phyloP scores from a whole-genome alignment of 164 flowering plant genomes.

The Cinnamomum micranthum region DNA sequence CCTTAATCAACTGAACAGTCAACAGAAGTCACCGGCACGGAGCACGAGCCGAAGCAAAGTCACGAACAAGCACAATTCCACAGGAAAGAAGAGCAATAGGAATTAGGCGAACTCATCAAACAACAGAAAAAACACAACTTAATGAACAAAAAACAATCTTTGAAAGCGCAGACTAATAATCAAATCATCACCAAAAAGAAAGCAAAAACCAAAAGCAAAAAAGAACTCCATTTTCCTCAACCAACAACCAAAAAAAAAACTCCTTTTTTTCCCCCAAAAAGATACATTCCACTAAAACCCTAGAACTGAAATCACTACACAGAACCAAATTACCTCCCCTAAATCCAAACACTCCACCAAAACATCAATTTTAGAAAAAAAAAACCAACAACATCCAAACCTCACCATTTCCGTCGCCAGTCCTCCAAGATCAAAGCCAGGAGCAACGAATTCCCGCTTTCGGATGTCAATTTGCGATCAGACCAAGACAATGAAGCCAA shows the following conservation, averaged over 20 bases:
- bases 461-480: background rate
- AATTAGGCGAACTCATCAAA: background rate
- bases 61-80: background rate
- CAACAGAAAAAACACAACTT: no score
- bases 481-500: background rate
- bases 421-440: background rate
- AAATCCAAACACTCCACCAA: background rate
- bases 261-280: background rate
- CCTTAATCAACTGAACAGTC: background rate
- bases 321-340: background rate
- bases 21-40: no score
- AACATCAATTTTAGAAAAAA: no score
- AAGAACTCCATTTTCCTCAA: background rate
- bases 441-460: background rate
- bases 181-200: background rate
- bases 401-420: background rate
- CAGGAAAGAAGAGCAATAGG: background rate
- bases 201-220: background rate
- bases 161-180: background rate
- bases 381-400: background rate
- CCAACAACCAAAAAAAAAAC: background rate
- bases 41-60: background rate
- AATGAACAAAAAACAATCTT: background rate
- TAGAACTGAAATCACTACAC: background rate
- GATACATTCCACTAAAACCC: background rate